Percentiles rank a stretch among this genome's conserved stretches.
Conservation (phyloP, 2,329 filamentous ascomycete species). For the Ramularia endophylla region DNA sequence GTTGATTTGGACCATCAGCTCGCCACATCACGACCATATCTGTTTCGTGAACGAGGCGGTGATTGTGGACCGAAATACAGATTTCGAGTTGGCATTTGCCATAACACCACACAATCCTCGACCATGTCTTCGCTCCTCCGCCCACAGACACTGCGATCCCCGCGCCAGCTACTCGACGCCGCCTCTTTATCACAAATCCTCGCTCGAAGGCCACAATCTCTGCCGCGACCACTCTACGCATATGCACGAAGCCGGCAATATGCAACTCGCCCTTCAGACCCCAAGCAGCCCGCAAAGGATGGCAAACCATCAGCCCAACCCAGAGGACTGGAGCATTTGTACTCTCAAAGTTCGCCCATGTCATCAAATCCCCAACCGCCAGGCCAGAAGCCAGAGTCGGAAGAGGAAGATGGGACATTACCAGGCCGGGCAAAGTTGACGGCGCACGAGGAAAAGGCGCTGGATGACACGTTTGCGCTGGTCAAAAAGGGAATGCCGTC, state of each 20-base stretch:
- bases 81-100: not conserved
- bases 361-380: slow-evolving; percentile 27
- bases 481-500: slow-evolving; percentile 56
- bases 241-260: slow-evolving; percentile 40
- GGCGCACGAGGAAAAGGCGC: slow-evolving; percentile 50
- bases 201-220: slow-evolving; percentile 32
- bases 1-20: too few relatives aligned
- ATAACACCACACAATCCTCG: not conserved
- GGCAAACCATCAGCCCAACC: slow-evolving; percentile 32
- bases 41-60: too few relatives aligned
- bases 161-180: slow-evolving; percentile 29
- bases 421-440: slow-evolving; percentile 43
- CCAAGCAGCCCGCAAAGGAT: slow-evolving; percentile 23
- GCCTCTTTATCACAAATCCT: slow-evolving; percentile 30
- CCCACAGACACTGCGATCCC: slow-evolving; percentile 30
- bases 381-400: slow-evolving; percentile 32
- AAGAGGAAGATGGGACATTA: slow-evolving; percentile 32
- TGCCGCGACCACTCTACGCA: slow-evolving; percentile 39
- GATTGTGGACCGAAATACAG: too few relatives aligned
- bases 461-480: slow-evolving; percentile 52
- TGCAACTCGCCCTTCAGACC: slow-evolving; percentile 40
- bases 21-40: too few relatives aligned
- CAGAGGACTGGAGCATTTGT: slow-evolving; percentile 42
- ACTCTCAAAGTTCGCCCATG: slow-evolving; percentile 38
- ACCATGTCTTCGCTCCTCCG: slow-evolving; percentile 32